These are phyloP conservation scores for Fusarium torreyae DNA, from an alignment of 2,329 filamentous ascomycete species.

Conservation along the genomic window DNA sequence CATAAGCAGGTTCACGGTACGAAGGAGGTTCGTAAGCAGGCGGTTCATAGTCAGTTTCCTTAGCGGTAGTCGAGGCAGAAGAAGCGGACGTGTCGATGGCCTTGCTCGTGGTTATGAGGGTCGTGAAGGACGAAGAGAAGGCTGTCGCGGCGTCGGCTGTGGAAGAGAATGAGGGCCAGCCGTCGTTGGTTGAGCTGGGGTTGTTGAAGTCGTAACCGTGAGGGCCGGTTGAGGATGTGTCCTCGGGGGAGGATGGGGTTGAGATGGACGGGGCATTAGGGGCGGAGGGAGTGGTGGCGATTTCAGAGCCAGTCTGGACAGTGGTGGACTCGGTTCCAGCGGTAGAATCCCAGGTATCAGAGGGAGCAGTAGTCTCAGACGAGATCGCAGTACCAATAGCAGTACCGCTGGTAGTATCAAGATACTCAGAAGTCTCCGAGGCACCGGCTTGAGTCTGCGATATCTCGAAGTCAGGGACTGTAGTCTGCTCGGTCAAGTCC, in stretches of 20 bases:
- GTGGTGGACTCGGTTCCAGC: constrained; percentile 2
- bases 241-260: not conserved
- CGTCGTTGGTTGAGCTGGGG: constrained; percentile 13
- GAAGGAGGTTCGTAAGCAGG: constrained; percentile 48
- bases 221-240: constrained; percentile 15
- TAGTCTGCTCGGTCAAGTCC: not conserved
- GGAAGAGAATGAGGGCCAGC: constrained; percentile 33
- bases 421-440: not conserved
- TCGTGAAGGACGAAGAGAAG: constrained; percentile 37
- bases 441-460: constrained; percentile 2
- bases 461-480: not conserved
- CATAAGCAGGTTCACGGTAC: constrained; percentile 43
- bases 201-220: constrained; percentile 35
- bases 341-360: constrained; percentile 5
- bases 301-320: constrained; percentile 1
- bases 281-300: not conserved
- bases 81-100: constrained; percentile 2
- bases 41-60: constrained; percentile 37
- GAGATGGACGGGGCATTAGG: not conserved
- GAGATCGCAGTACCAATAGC: not conserved
- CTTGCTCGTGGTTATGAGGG: constrained; percentile 47
- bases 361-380: constrained; percentile 7
- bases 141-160: constrained; percentile 27
- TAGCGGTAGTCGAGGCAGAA: constrained; percentile 2
- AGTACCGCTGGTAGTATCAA: not conserved